Percentiles rank a stretch among this genome's conserved stretches.
phyloP scores from a whole-genome alignment of 495 filamentous ascomycete genomes.

The Neurospora sp. region DNA sequence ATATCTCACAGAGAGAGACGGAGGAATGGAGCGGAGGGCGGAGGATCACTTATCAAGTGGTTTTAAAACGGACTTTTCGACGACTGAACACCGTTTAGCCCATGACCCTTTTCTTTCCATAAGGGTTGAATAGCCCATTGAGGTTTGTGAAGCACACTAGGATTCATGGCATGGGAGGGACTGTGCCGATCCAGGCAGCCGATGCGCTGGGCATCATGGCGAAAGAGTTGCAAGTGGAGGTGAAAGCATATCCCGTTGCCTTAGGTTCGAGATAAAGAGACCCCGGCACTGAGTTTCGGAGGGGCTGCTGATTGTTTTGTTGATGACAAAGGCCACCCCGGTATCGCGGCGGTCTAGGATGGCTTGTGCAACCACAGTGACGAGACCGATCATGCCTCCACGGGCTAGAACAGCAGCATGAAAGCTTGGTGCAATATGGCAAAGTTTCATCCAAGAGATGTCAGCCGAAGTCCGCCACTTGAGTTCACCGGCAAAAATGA shows the following conservation, averaged over 20 bases:
- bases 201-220: background rate
- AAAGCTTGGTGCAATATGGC: background rate
- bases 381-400: background rate
- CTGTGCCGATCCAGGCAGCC: background rate
- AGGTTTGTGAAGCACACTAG: background rate
- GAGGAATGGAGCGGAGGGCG: background rate
- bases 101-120: background rate
- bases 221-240: background rate
- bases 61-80: background rate
- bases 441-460: background rate
- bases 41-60: background rate
- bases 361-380: background rate
- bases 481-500: background rate
- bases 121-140: background rate
- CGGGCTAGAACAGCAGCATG: background rate
- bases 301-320: background rate
- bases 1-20: background rate
- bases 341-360: background rate
- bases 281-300: background rate
- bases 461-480: background rate
- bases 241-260: background rate
- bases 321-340: background rate
- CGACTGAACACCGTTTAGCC: background rate
- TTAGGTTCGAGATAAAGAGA: background rate
- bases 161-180: background rate